Percentiles rank a stretch among this genome's conserved stretches.
These are phyloP conservation scores for Clavulina sp. DNA, from an alignment of 768 basidiomycete species.

Conservation along the genomic window DNA sequence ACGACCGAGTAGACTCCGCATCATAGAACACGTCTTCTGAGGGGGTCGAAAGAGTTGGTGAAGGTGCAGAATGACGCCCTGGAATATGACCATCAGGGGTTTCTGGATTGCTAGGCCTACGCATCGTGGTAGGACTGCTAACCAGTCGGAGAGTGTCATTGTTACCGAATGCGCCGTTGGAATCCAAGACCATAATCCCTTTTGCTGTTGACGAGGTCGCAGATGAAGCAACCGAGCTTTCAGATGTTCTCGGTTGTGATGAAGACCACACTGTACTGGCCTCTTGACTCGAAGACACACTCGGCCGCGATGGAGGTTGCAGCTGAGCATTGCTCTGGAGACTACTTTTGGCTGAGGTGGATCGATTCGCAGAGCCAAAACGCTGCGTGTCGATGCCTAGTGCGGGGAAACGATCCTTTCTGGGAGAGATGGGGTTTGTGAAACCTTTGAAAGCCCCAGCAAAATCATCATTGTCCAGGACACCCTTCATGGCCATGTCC, in stretches of 20 bases:
- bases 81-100: too few relatives aligned
- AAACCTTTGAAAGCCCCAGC: constrained; percentile 53
- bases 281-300: not conserved
- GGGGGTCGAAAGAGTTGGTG: too few relatives aligned
- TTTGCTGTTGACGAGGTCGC: too few relatives aligned
- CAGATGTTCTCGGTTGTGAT: not conserved
- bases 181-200: not conserved
- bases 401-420: constrained; percentile 20
- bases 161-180: not conserved
- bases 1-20: too few relatives aligned
- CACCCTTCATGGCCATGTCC: constrained; percentile 37
- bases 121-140: too few relatives aligned
- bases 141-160: too few relatives aligned
- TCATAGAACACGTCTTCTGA: too few relatives aligned
- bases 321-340: not conserved
- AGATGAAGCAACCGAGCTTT: too few relatives aligned
- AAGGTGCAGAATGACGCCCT: too few relatives aligned
- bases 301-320: not conserved
- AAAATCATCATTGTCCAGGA: constrained; percentile 22
- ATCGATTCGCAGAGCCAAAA: not conserved
- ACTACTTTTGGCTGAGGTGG: not conserved
- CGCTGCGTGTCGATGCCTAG: not conserved
- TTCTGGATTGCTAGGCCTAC: too few relatives aligned
- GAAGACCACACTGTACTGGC: not conserved
- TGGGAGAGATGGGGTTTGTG: constrained; percentile 43